Base-by-base conservation (phyloP, 352 stramenopile species). In the Thraustochytrium sp. region DNA sequence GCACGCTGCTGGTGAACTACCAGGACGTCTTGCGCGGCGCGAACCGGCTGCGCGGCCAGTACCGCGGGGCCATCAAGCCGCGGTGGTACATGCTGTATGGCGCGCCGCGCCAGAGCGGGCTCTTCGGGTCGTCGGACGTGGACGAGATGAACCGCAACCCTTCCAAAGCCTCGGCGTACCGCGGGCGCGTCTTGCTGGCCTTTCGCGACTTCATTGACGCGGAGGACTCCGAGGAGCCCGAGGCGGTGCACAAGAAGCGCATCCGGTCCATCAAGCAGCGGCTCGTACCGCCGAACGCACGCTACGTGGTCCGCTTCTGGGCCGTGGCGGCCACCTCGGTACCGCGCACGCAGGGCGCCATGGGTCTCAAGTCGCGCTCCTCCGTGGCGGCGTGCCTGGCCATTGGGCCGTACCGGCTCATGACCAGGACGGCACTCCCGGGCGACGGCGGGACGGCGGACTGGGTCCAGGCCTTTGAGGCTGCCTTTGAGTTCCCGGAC, bases 1-100 rank as follows among this genome's bases (percentile, higher is more conserved):
- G 89, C 21, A 94, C 89, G 36, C 62, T 90, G 1, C 90, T 90
- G 34, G 93, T 93, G 74, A 88, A 91, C 36, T 95, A 95, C 62
- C 86, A 91, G 59, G 87, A 92, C 78, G 85, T 95, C 87, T 87
- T 73, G 89, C 91, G 62, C 89, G 89, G 55, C 36, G 36, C 13
- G 44, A 55, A 55, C 62, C 34, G 59, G 0, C 31, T 49, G 42
- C 59, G 26, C 4, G 26, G 59, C 29, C 53, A 90, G 91, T n/a
- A n/a, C n/a, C n/a, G n/a, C n/a, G 46, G 68, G 2, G 40, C 46
- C 11, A 65, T 87, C 46, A 86, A 88, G 53, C 83, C 87, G 9
- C 86, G 90, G 11, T 96, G 91, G 91, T 87, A 88, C 40, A 94
- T 94, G 73, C 84, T 96, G 56, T 96, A 96, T 73, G 92, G 92